phyloP scores from a whole-genome alignment of 805 yeast species.

The Priceomyces carsonii region DNA sequence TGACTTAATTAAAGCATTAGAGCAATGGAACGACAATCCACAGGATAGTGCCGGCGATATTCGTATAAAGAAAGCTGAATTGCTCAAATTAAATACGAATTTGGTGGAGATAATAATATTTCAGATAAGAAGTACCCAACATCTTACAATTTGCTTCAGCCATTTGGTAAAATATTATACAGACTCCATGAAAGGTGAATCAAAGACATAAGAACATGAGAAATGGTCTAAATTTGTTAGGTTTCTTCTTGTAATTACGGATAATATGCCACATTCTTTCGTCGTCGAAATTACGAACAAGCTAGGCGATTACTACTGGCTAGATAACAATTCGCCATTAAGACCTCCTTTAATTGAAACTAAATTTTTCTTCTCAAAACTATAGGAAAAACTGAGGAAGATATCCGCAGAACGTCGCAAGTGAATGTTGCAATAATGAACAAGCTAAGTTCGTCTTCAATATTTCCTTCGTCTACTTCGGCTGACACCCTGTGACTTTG shows the following conservation, averaged over 20 bases:
- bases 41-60: no score
- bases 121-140: constrained; percentile 1
- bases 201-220: constrained; percentile 44
- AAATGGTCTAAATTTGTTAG: constrained; percentile 51
- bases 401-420: no score
- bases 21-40: no score
- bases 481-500: no score
- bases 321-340: constrained; percentile 66
- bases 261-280: neutral
- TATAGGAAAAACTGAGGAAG: constrained; percentile 24
- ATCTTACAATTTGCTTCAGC: constrained; percentile 19
- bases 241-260: constrained; percentile 6
- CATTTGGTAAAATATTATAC: constrained; percentile 28
- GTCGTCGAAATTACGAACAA: neutral
- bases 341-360: constrained; percentile 71
- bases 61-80: no score
- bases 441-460: no score
- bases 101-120: no score
- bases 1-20: no score
- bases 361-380: constrained; percentile 51
- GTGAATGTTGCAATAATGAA: no score
- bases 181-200: constrained; percentile 40
- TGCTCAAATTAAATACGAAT: no score
- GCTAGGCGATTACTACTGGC: constrained; percentile 51
- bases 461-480: no score